A percentile compares a stretch with the other conserved stretches of the same genome.
These are phyloP conservation scores for Diaporthe aspalathi DNA, from an alignment of 2,329 filamentous ascomycete species.

Conservation along the genomic window DNA sequence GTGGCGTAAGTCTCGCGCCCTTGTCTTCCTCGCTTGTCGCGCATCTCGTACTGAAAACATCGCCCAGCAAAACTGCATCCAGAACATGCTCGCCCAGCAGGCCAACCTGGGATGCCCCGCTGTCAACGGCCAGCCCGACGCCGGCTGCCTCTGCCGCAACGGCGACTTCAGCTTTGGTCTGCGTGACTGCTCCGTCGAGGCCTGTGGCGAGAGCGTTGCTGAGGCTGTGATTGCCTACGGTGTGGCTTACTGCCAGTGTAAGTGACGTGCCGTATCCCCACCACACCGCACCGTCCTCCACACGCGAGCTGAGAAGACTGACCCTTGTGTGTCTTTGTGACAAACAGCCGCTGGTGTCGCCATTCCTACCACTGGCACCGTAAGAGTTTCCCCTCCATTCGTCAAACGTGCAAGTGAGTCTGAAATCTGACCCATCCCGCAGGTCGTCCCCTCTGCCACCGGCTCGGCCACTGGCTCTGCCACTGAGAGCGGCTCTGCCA, in stretches of 20 bases:
- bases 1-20: conserved; percentile 60
- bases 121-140: conserved; percentile 37
- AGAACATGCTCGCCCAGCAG: conserved; percentile 63
- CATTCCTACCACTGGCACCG: conserved; percentile 48
- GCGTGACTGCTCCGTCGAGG: conserved; percentile 61
- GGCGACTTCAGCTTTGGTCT: conserved; percentile 61
- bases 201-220: conserved; percentile 53
- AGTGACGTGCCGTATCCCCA: conserved; percentile 36
- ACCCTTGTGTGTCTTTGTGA: conserved; percentile 36
- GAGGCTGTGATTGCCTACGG: conserved; percentile 54
- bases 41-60: conserved; percentile 1
- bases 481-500: conserved; percentile 22
- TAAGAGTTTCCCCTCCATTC: conserved; percentile 37
- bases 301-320: conserved; percentile 37
- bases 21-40: background rate
- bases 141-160: conserved; percentile 60
- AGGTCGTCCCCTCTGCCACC: conserved; percentile 42
- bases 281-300: background rate
- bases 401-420: background rate
- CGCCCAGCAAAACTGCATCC: conserved; percentile 58
- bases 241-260: conserved; percentile 53
- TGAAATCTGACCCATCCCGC: background rate
- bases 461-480: conserved; percentile 37
- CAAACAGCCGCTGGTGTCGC: conserved; percentile 49
- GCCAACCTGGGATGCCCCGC: conserved; percentile 57